phyloP scores from a whole-genome alignment of 2,329 filamentous ascomycete species.

The Ophiostoma sp. region DNA sequence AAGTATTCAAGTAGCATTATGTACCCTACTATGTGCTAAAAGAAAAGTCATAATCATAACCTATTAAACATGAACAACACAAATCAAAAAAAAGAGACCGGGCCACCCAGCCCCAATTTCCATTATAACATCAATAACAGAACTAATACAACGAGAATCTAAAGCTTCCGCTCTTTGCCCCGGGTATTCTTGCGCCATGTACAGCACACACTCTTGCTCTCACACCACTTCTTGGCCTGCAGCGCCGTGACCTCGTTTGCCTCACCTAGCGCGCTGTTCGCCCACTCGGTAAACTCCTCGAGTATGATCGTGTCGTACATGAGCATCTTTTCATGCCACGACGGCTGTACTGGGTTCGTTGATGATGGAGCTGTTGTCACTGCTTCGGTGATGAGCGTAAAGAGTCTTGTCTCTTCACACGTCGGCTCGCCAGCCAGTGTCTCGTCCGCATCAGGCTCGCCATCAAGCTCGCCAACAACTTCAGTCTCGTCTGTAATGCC shows the following conservation, averaged over 20 bases:
- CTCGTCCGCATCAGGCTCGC: conserved; percentile 35
- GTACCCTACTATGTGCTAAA: too few species aligned
- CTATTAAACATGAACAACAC: background rate
- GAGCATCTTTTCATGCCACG: conserved; percentile 88
- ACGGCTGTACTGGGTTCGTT: conserved; percentile 48
- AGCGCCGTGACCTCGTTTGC: conserved; percentile 47
- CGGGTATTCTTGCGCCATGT: conserved; percentile 57
- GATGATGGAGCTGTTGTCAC: conserved; percentile 48
- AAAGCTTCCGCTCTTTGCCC: conserved; percentile 51
- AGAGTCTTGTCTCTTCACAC: conserved; percentile 42
- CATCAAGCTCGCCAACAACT: conserved; percentile 29
- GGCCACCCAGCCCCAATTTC: background rate
- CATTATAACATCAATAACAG: background rate
- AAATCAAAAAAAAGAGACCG: too few species aligned
- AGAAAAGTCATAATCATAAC: background rate
- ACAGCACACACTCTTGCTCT: conserved; percentile 79
- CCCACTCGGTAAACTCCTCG: conserved; percentile 77
- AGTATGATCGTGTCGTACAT: conserved; percentile 87
- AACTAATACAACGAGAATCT: background rate
- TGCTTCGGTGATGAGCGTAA: conserved; percentile 50
- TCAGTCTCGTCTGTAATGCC: conserved; percentile 31
- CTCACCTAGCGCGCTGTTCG: conserved; percentile 68
- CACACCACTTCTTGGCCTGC: conserved; percentile 84
- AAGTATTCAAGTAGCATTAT: too few species aligned
- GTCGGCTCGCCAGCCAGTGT: conserved; percentile 36